phyloP scores from a whole-genome alignment of 257 asterid genomes.

The Agastache rugosa region DNA sequence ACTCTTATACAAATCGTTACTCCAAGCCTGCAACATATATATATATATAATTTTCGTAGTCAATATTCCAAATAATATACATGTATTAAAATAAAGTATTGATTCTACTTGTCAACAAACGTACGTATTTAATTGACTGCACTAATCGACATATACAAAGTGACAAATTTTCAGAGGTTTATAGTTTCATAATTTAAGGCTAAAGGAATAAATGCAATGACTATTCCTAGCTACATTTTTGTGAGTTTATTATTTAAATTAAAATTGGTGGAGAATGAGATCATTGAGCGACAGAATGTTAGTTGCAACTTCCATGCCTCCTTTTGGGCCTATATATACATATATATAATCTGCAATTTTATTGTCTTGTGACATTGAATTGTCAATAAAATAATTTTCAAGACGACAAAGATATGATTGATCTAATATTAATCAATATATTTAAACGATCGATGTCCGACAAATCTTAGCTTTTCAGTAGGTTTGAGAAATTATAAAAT shows the following conservation, averaged over 20 bases:
- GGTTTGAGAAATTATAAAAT: neutral
- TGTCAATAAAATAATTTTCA: neutral
- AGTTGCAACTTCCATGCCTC: slow-evolving; percentile 27
- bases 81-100: neutral
- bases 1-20: slow-evolving; percentile 71
- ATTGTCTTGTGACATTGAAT: slow-evolving; percentile 4
- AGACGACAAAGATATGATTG: slow-evolving; percentile 12
- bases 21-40: slow-evolving; percentile 73
- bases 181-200: neutral
- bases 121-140: neutral
- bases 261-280: slow-evolving; percentile 5
- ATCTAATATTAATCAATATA: neutral
- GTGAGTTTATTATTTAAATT: neutral
- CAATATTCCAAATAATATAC: neutral
- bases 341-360: neutral
- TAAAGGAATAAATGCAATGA: slow-evolving; percentile 32
- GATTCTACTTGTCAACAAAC: slow-evolving; percentile 23
- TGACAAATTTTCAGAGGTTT: slow-evolving; percentile 20
- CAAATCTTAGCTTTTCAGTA: slow-evolving; percentile 39
- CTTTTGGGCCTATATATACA: neutral
- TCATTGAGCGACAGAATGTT: slow-evolving; percentile 33
- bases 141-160: slow-evolving; percentile 30
- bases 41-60: neutral
- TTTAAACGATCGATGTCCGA: neutral
- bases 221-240: slow-evolving; percentile 1